These are phyloP conservation scores for Adansonia digitata DNA, from an alignment of 345 rosid species.

Conservation along the genomic window DNA sequence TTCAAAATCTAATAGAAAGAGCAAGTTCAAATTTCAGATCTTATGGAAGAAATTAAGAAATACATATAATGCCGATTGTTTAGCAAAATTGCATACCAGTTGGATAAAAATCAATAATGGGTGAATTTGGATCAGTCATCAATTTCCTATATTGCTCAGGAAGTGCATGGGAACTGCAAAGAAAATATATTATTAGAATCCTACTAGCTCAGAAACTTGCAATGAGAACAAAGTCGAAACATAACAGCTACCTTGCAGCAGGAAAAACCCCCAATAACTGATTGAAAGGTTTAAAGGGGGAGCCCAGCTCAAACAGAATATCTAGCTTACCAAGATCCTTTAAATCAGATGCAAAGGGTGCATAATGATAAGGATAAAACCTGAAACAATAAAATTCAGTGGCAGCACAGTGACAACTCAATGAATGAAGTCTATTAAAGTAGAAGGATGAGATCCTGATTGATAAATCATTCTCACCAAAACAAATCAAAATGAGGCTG, in stretches of 20 bases:
- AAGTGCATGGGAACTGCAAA: conserved; percentile 80
- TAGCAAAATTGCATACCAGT: conserved; percentile 17
- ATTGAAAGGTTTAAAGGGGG: conserved; percentile 67
- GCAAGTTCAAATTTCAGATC: not conserved
- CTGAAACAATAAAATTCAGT: not conserved
- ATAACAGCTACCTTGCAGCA: conserved; percentile 48
- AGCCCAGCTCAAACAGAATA: conserved; percentile 41
- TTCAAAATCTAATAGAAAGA: conserved; percentile 45
- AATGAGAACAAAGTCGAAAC: not conserved
- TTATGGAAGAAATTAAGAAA: not conserved
- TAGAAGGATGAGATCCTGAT: not conserved
- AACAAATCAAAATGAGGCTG: not conserved
- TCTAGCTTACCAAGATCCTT: conserved; percentile 66
- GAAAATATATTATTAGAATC: not conserved
- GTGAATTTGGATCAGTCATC: conserved; percentile 86
- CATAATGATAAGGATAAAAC: conserved; percentile 95
- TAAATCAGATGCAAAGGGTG: conserved; percentile 98
- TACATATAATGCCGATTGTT: not conserved
- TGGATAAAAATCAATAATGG: conserved; percentile 86
- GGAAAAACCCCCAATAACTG: conserved; percentile 96
- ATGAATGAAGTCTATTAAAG: not conserved
- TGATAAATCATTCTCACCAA: not conserved
- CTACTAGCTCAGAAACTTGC: not conserved
- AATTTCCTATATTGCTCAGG: conserved; percentile 67
- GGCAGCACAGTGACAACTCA: not conserved